Conservation (phyloP, 2,329 filamentous ascomycete genomes). For the Talaromyces sp. region DNA sequence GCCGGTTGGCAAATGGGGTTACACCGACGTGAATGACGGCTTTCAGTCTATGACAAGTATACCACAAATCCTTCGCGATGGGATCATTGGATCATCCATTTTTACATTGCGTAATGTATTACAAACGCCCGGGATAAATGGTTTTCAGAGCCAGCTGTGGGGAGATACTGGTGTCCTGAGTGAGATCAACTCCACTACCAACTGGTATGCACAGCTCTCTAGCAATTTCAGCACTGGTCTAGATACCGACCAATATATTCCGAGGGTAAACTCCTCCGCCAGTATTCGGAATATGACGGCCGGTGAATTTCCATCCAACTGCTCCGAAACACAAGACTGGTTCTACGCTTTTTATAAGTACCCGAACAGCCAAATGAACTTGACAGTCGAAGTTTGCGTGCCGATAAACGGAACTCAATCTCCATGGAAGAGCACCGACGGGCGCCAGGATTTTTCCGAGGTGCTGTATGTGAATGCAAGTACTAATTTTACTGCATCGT, state of each 20-base stretch:
- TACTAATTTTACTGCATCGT: not conserved
- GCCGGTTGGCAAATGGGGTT: not conserved
- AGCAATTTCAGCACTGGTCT: constrained; percentile 20
- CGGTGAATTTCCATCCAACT: constrained; percentile 17
- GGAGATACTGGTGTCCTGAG: not conserved
- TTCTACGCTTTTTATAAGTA: constrained; percentile 17
- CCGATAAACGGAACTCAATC: constrained; percentile 15
- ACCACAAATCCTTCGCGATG: not conserved
- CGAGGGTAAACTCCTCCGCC: constrained; percentile 23
- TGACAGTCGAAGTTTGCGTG: constrained; percentile 21
- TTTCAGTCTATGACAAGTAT: not conserved
- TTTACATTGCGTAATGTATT: not conserved
- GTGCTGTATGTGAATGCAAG: constrained; percentile 22
- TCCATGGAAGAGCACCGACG: constrained; percentile 20
- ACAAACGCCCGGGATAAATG: not conserved
- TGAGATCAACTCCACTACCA: not conserved
- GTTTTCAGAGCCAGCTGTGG: constrained; percentile 2
- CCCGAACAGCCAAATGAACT: not conserved
- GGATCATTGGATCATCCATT: not conserved
- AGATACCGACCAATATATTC: constrained; percentile 20
- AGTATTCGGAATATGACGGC: constrained; percentile 12
- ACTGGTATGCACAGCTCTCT: constrained; percentile 15
- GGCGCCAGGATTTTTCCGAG: constrained; percentile 25
- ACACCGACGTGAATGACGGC: not conserved
- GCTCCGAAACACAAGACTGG: constrained; percentile 12